Evolutionary conservation across 2,329 filamentous ascomycete genomes (phyloP), one percentile per base, ranked within the genome.

Genomic region (Botrytis deweyae): DNA sequence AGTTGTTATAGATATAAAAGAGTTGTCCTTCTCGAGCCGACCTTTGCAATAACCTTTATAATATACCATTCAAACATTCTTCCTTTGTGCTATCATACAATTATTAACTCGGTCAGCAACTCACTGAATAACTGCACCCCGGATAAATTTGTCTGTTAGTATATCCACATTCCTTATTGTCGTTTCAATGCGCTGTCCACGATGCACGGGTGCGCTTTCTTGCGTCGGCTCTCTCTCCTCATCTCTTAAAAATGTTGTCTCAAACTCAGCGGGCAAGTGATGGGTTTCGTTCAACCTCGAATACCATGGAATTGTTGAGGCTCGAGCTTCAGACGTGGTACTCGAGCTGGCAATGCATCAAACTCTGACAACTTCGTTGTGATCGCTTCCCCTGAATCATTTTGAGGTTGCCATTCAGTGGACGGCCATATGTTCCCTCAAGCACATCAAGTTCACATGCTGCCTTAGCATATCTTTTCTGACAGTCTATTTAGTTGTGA

Each of bases 1-100:
- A 72, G 25, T 22, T 55, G 46, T 36, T 25, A 55, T 55, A 67
- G 42, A 68, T 72, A 72, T 72, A 72, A 72, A 72, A 72, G 63
- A 67, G 44, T 40, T 29, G 42, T 29, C 64, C 52, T 42, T 29
- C 71, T 58, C 49, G 52, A 72, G 7, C 25, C n/a, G 42, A 25
- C 58, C 71, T 40, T 71, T 40, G 25, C 25, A 73, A 46, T 29
- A 72, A 64, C 29, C 2, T 29, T 74, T 29, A 49, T 65, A 46
- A 20, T 29, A 67, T 52, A 40, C 33, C 22, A 46, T 25, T 7
- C 62, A n/a, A 49, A 18, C 38, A 29, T 40, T 42, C n/a, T 72
- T 52, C 36, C n/a, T 22, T 64, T 49, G 44, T 33, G 49, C 66
- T 58, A 69, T 44, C 29, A 42, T 22, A 68, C 18, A 22, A n/a